A percentile compares a stretch with the other conserved stretches of the same genome.
phyloP scores from a whole-genome alignment of 139 green algal species.

The Parachlorella kessleri region DNA sequence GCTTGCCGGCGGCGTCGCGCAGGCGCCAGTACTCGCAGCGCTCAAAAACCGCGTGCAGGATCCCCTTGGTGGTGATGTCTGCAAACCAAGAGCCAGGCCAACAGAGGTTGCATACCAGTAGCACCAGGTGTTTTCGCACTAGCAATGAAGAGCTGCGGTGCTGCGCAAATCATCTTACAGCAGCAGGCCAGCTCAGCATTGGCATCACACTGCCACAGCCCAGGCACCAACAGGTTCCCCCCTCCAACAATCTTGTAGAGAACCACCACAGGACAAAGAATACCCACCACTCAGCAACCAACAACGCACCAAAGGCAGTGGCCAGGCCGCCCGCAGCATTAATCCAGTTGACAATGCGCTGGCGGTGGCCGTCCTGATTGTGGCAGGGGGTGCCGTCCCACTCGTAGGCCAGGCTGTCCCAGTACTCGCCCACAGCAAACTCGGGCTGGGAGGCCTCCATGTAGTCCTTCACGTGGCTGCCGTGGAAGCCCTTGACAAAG shows the following conservation, averaged over 20 bases:
- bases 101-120: too few relatives aligned
- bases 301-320: conserved; percentile 72
- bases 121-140: too few relatives aligned
- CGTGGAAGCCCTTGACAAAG: conserved; percentile 82
- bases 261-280: too few relatives aligned
- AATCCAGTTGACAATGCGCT: conserved; percentile 92
- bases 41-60: conserved; percentile 72
- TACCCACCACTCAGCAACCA: not conserved
- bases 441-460: conserved; percentile 80
- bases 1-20: conserved; percentile 72
- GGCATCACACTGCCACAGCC: too few relatives aligned
- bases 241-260: too few relatives aligned
- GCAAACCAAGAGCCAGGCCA: too few relatives aligned
- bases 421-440: conserved; percentile 84
- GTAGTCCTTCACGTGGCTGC: conserved; percentile 76
- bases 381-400: conserved; percentile 93
- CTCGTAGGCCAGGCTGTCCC: conserved; percentile 89
- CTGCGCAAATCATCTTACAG: too few relatives aligned
- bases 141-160: too few relatives aligned
- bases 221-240: too few relatives aligned
- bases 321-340: conserved; percentile 86
- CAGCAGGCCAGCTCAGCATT: too few relatives aligned
- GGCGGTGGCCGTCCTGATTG: conserved; percentile 91
- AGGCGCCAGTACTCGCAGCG: conserved; percentile 97
- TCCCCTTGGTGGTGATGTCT: conserved; percentile 98